Conservation (phyloP, 1,284 basidiomycete genomes). For the Phylloboletellus chloephorus region DNA sequence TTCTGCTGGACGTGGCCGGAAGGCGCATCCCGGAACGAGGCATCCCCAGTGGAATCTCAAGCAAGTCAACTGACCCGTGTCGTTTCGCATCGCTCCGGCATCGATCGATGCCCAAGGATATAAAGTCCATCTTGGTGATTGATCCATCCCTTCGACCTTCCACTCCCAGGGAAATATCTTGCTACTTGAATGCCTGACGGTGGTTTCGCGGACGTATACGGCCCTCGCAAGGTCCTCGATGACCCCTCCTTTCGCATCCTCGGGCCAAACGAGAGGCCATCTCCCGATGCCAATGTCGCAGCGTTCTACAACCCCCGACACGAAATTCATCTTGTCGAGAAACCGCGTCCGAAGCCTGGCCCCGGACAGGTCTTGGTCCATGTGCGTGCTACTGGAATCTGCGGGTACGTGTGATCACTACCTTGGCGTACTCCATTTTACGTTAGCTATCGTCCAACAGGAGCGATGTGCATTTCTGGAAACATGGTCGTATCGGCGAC, state of each 20-base stretch:
- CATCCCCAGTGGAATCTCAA: not conserved
- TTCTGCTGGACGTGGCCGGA: no score
- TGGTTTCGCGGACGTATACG: slow-evolving; percentile 40
- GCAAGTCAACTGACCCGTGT: slow-evolving; percentile 13
- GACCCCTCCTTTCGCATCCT: slow-evolving; percentile 49
- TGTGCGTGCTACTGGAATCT: slow-evolving; percentile 60
- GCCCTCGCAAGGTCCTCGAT: slow-evolving; percentile 48
- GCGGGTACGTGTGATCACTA: slow-evolving; percentile 39
- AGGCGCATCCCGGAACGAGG: no score
- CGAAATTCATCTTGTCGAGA: slow-evolving; percentile 57
- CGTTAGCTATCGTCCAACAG: slow-evolving; percentile 23
- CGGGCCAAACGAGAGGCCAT: slow-evolving; percentile 41
- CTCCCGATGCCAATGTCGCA: slow-evolving; percentile 46
- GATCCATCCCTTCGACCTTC: not conserved
- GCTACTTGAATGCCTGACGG: slow-evolving; percentile 22
- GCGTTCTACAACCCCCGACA: slow-evolving; percentile 57
- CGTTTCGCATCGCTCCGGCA: not conserved
- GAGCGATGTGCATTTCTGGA: slow-evolving; percentile 64
- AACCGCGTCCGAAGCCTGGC: slow-evolving; percentile 51
- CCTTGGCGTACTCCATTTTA: not conserved
- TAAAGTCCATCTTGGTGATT: slow-evolving; percentile 1
- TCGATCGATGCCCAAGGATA: not conserved
- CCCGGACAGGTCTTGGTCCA: slow-evolving; percentile 58
- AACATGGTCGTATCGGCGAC: slow-evolving; percentile 57
- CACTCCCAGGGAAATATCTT: not conserved